Base-by-base conservation (phyloP, 164 flowering plant species). In the Vitis labrusca region DNA sequence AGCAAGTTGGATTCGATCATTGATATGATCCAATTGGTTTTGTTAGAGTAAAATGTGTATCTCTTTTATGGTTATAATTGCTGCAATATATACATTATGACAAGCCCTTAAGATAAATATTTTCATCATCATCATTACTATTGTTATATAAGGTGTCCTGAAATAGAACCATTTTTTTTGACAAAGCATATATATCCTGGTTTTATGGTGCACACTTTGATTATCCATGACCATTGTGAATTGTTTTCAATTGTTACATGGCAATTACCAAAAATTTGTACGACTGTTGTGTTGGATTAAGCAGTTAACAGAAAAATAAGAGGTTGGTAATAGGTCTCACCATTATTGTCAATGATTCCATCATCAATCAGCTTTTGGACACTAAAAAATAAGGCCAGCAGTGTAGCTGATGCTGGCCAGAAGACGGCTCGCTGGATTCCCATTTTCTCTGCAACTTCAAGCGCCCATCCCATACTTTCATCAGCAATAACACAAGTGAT, bases 401-500 rank as follows among this genome's bases (percentile, higher is more conserved):
- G 3, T 9, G 74, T 79, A 10, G 76, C 75, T 50, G 82, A 56
- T 14, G 86, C 82, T 23, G 86, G 77, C 74, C 77, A 84, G 47
- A 82, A 73, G 16, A 74, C 78, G 32, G 71, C 85, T 32, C 72
- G 3, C 10, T 9, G 50, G 13, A 86, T 76, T 37, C 78, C 74
- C 74, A 79, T 29, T 72, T 73, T 73, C 63, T 66, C 64, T 0
- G 84, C 86, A 27, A 82, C 79, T 37, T 75, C 67, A 8, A 76
- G 14, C 3, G 77, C 80, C 77, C 82, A 81, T 0, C 78, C 78
- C 71, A 79, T 56, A 2, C 32, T 17, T 51, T 19, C 30, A 74
- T 86, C 89, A 64, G 83, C 79, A 44, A 75, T 16, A 7, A 82
- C 65, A 58, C 80, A 81, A 16, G 65, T 70, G 50, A 80, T 51